Base-by-base conservation (phyloP, 345 rosid species). In the Hirschfeldia incana region DNA sequence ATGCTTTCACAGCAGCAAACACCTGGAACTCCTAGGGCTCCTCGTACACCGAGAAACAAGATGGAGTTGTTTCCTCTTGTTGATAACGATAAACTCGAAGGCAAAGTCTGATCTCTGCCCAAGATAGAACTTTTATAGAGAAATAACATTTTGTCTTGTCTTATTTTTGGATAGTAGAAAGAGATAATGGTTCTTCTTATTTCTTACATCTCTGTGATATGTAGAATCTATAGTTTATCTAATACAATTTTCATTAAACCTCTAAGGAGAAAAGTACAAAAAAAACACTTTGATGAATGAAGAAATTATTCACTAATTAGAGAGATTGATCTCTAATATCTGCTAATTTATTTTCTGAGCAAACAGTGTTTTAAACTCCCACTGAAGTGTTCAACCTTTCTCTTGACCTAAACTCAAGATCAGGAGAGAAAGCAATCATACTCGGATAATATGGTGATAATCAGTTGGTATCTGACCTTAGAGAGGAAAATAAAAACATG, bases 31-130 rank as follows among this genome's bases (percentile, higher is more conserved):
- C 98, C 98, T 44, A 79, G 97, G 72, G 91, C 98, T 5, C 98
- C 98, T 29, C 85, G 92, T 66, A 91, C 98, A 8, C 96, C 97
- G 1, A 88, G 91, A 78, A 88, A 67, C 83, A 82, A 81, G 74
- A 89, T 89, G 84, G 97, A 93, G 74, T 80, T 96, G 57, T 91
- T 89, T 34, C 95, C 98, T 39, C 97, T 96, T 81, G 97, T 96
- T 81, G 91, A 86, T 49, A 85, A 82, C 64, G 99, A 93, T 64
- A 95, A 95, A 80, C 69, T 93, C 32, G 98, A 93, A 78, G 98
- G 89, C 77, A 96, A 90, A 79, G 88, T 87, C 78, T 93, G 83
- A 84, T 72, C 67, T 72, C 30, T 32, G 70, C 77, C 6, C 37
- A 73, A 49, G 69, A 46, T 29, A 78, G 39, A 46, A 46, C 58